Conservation (phyloP, 1,139 yeast species). For the Arxiozyma telluris region DNA sequence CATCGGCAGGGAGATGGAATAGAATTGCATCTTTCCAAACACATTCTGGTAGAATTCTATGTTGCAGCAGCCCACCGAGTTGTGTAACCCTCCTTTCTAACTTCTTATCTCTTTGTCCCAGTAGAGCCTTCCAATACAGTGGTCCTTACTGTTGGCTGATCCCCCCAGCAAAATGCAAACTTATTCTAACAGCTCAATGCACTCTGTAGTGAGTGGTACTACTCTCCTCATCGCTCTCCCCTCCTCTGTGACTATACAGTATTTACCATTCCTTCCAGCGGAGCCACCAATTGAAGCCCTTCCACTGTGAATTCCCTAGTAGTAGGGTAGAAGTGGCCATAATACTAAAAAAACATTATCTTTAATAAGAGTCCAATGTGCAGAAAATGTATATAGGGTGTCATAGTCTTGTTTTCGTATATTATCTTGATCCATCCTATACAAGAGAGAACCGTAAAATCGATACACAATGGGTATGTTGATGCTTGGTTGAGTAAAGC, state of each 20-base stretch:
- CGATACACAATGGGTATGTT: constrained; percentile 29
- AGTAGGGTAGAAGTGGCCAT: not conserved
- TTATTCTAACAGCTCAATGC: not conserved
- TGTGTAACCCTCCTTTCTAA: not conserved
- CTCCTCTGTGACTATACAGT: not conserved
- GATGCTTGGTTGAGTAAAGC: not conserved
- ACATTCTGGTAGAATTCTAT: no score
- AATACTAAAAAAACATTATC: no score
- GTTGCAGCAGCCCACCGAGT: no score
- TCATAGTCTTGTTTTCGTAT: not conserved
- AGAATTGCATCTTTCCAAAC: no score
- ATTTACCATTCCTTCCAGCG: not conserved
- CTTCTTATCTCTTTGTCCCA: not conserved
- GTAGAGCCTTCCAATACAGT: not conserved
- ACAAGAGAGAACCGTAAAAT: constrained; percentile 23
- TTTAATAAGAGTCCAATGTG: not conserved
- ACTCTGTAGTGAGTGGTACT: not conserved
- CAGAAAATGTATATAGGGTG: not conserved
- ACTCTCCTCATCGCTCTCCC: not conserved
- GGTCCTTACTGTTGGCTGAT: not conserved
- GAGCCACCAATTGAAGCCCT: not conserved
- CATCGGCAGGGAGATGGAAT: no score
- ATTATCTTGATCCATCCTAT: not conserved
- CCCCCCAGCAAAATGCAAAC: not conserved
- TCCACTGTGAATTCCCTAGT: not conserved